phyloP scores from a whole-genome alignment of 2,329 filamentous ascomycete genomes.

The Epichloe scottii region DNA sequence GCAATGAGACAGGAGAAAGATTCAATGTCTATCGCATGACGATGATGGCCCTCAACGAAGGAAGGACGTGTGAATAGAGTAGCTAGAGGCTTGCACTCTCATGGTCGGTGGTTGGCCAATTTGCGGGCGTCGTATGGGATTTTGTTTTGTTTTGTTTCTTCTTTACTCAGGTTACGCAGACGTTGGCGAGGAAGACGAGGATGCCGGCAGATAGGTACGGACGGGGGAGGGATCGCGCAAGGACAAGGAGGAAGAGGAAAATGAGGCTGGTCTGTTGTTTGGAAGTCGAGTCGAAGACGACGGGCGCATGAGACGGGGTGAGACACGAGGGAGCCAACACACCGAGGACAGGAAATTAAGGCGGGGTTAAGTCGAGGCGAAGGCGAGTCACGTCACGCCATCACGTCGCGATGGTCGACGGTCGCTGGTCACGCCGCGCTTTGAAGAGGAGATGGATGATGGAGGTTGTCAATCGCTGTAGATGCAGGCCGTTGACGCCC shows the following conservation, averaged over 20 bases:
- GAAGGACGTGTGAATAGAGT: not conserved
- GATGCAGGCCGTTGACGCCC: not conserved
- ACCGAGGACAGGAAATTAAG: not conserved
- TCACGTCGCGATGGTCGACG: not conserved
- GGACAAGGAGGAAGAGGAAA: not conserved
- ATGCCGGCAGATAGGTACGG: too few relatives aligned
- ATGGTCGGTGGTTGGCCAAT: not conserved
- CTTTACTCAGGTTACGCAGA: too few relatives aligned
- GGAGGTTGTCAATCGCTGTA: too few relatives aligned
- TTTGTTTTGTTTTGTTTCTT: too few relatives aligned
- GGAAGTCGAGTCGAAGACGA: not conserved
- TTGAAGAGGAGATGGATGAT: not conserved
- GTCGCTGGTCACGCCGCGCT: not conserved
- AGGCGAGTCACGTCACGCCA: not conserved
- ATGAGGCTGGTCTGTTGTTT: too few relatives aligned
- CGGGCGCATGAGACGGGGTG: not conserved
- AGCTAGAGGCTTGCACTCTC: slow-evolving; percentile 1
- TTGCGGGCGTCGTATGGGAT: not conserved
- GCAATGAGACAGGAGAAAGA: not conserved
- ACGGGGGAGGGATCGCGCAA: too few relatives aligned
- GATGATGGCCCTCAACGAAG: slow-evolving; percentile 2
- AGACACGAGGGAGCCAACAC: not conserved
- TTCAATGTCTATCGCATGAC: slow-evolving; percentile 4
- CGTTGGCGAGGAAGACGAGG: too few relatives aligned
- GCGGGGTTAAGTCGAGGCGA: not conserved